These are phyloP conservation scores for Zea luxurians DNA, from an alignment of 176 grass and related monocot genomes.

Conservation along the genomic window DNA sequence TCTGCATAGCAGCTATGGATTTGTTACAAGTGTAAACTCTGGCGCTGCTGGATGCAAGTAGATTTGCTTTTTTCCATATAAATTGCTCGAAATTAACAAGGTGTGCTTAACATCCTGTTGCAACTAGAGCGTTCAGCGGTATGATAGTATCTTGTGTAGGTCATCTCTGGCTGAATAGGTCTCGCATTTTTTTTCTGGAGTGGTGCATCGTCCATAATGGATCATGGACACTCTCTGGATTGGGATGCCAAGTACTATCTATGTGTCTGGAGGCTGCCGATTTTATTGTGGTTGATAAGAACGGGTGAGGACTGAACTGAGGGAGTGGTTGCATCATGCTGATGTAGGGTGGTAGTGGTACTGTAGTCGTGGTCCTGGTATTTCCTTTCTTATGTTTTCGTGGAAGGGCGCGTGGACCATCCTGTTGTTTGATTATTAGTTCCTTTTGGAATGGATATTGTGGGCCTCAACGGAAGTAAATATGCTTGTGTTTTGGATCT, in stretches of 20 bases:
- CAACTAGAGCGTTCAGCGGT: not conserved
- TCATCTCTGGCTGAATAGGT: constrained; percentile 23
- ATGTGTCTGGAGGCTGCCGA: constrained; percentile 25
- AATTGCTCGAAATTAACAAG: not conserved
- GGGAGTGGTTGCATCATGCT: constrained; percentile 50
- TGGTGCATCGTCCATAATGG: constrained; percentile 3
- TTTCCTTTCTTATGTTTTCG: constrained; percentile 31
- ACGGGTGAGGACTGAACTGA: not conserved
- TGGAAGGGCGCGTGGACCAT: constrained; percentile 37
- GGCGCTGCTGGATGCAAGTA: constrained; percentile 12
- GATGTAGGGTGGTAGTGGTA: constrained; percentile 28
- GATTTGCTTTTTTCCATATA: not conserved
- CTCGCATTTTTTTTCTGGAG: not conserved
- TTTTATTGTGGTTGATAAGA: constrained; percentile 28
- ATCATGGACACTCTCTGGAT: constrained; percentile 17
- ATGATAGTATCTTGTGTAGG: constrained; percentile 18
- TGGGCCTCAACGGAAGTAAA: constrained; percentile 29
- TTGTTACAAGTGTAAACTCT: not conserved
- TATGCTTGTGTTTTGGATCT: constrained; percentile 38
- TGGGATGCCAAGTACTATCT: constrained; percentile 16
- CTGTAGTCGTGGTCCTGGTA: constrained; percentile 45
- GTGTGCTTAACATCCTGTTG: not conserved
- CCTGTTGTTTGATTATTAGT: constrained; percentile 34
- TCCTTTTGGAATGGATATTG: constrained; percentile 41
- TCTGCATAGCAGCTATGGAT: not conserved